Evolutionary conservation across 257 asterid species (phyloP).

Genomic region (Solanum pinnatisectum): DNA sequence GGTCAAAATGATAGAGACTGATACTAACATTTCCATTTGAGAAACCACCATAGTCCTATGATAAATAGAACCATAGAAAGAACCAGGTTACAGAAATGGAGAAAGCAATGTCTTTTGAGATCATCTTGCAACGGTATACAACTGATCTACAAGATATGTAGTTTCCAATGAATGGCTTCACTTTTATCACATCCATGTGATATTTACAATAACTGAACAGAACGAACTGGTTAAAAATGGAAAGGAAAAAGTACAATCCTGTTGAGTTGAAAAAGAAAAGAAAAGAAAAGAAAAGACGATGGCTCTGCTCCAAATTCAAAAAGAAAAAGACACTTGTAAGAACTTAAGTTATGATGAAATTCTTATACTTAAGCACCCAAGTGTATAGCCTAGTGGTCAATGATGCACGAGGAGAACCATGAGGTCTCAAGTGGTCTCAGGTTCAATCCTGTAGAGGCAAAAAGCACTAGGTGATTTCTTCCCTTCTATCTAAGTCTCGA

Average conservation of each 20-base stretch:
- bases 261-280: not conserved
- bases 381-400: not conserved
- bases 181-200: not conserved
- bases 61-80: not conserved
- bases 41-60: not conserved
- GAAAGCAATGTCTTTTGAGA: not conserved
- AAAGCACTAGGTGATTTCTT: not conserved
- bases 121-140: not conserved
- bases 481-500: not conserved
- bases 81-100: not conserved
- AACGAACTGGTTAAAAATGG: not conserved
- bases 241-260: not conserved
- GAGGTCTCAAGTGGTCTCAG: not conserved
- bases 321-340: not conserved
- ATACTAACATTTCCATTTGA: not conserved
- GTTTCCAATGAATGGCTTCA: not conserved
- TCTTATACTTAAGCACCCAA: not conserved
- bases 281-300: not conserved
- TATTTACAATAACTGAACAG: not conserved
- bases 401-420: not conserved
- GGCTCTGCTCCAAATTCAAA: not conserved
- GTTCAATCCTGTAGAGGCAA: not conserved
- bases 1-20: not conserved
- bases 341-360: not conserved
- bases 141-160: not conserved